Evolutionary conservation across 345 rosid species (phyloP).

Genomic region (Pistacia integerrima): DNA sequence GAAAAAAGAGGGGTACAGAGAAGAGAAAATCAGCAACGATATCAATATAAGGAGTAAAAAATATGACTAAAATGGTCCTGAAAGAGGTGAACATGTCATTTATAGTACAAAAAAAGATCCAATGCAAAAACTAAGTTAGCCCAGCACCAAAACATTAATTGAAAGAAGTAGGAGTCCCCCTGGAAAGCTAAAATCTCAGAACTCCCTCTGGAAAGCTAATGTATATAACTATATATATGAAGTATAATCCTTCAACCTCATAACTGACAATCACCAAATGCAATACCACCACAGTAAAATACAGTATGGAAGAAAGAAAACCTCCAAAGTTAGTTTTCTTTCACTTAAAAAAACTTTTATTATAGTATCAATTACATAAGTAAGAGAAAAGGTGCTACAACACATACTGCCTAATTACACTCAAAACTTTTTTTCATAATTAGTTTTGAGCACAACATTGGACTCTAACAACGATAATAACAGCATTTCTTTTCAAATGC

Average conservation of each 20-base stretch:
- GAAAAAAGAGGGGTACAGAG: neutral
- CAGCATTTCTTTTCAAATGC: neutral
- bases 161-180: neutral
- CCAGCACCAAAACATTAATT: no score
- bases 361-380: no score
- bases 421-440: neutral
- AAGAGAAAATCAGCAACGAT: conserved; percentile 1
- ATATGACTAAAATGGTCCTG: neutral
- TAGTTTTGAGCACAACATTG: neutral
- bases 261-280: neutral
- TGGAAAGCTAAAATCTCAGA: neutral
- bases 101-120: neutral
- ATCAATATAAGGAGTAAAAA: neutral
- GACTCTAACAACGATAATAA: neutral
- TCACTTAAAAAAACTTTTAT: neutral
- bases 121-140: neutral
- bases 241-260: neutral
- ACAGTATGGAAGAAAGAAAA: neutral
- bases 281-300: neutral
- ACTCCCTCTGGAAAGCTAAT: neutral
- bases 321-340: neutral
- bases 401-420: neutral
- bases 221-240: no score
- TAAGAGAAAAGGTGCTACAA: neutral
- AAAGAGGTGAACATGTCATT: neutral